A percentile compares a stretch with the other conserved stretches of the same genome.
phyloP scores from a whole-genome alignment of 2,329 filamentous ascomycete genomes.

The Fusarium piperis region DNA sequence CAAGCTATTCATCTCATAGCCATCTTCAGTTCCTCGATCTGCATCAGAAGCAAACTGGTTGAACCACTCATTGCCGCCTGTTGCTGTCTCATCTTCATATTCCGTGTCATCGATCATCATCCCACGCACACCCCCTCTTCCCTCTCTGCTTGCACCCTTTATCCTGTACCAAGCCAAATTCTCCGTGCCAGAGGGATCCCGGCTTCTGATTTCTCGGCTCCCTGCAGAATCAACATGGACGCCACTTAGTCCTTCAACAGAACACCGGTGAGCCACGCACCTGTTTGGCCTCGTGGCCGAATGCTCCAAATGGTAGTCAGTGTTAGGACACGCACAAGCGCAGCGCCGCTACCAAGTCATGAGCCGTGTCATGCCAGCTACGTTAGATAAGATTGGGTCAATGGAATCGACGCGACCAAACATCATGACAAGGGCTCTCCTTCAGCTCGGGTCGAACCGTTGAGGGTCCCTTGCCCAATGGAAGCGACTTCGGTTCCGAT shows the following conservation, averaged over 20 bases:
- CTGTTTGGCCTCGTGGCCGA: not conserved
- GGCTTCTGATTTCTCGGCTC: not conserved
- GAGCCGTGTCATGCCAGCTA: not conserved
- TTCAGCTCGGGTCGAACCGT: conserved; percentile 29
- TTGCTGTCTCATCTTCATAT: conserved; percentile 11
- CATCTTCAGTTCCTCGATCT: not conserved
- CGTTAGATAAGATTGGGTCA: not conserved
- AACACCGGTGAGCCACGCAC: not conserved
- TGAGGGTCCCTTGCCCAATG: conserved; percentile 11
- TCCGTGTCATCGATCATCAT: conserved; percentile 20
- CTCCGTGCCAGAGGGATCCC: not conserved
- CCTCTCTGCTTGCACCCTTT: not conserved
- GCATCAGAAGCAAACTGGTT: not conserved
- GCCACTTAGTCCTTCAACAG: conserved; percentile 1
- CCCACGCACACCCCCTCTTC: conserved; percentile 1
- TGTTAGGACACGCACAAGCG: not conserved
- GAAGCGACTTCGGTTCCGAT: conserved; percentile 4
- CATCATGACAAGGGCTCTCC: conserved; percentile 1
- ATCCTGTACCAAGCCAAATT: conserved; percentile 1
- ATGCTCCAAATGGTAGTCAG: conserved; percentile 3
- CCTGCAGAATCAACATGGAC: conserved; percentile 3
- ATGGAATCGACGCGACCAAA: not conserved
- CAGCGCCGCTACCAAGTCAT: not conserved
- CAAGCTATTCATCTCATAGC: not conserved
- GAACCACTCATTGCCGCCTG: not conserved